phyloP scores from a whole-genome alignment of 345 rosid species.

The Euclidium syriacum region DNA sequence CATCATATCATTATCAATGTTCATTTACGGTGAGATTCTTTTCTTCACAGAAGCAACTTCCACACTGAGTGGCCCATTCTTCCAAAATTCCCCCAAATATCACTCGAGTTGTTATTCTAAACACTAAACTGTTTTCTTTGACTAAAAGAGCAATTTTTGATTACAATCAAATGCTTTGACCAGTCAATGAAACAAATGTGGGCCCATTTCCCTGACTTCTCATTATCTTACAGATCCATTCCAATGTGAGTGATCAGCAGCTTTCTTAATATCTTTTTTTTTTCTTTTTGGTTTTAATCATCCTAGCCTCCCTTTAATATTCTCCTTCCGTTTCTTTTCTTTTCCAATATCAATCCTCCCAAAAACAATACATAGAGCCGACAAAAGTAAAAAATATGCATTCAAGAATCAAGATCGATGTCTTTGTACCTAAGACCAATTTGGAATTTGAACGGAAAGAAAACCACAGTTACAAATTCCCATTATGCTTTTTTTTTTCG shows the following conservation, averaged over 20 bases:
- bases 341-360: not conserved
- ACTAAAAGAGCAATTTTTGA: constrained; percentile 23
- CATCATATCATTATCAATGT: constrained; percentile 9
- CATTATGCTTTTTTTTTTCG: not conserved
- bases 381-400: constrained; percentile 1
- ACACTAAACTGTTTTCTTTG: constrained; percentile 25
- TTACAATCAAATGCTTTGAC: constrained; percentile 25
- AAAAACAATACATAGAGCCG: not conserved
- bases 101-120: constrained; percentile 24
- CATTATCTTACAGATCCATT: constrained; percentile 24
- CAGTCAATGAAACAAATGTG: constrained; percentile 22
- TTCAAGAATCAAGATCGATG: constrained; percentile 1
- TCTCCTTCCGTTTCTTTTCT: no score
- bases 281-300: no score
- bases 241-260: constrained; percentile 24
- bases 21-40: constrained; percentile 38
- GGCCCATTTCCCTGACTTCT: constrained; percentile 18
- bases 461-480: not conserved
- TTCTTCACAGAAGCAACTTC: constrained; percentile 40
- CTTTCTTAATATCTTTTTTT: constrained; percentile 21
- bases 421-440: constrained; percentile 4
- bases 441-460: constrained; percentile 15
- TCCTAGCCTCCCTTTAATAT: no score
- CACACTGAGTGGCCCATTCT: constrained; percentile 32
- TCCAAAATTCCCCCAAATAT: constrained; percentile 24